Conservation (phyloP, 768 basidiomycete species). For the Trametes coccinea region DNA sequence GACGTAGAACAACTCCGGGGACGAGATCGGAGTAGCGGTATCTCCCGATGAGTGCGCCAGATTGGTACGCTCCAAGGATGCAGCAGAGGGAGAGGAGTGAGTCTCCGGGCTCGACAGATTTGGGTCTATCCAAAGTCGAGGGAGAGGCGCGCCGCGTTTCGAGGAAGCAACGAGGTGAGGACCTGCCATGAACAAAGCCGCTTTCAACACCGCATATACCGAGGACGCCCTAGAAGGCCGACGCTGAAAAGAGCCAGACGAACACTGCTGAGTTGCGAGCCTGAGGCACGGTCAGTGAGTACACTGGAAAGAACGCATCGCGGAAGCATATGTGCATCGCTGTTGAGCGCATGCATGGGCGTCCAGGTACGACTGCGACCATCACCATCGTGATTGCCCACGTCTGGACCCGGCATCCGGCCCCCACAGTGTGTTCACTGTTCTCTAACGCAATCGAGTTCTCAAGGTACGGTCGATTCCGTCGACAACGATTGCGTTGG, state of each 20-base stretch:
- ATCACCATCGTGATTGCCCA: conserved; percentile 23
- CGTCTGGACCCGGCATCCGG: not conserved
- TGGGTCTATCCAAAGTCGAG: conserved; percentile 26
- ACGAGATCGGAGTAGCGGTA: conserved; percentile 15
- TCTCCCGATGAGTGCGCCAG: conserved; percentile 18
- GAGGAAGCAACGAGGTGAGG: conserved; percentile 2
- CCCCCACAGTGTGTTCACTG: too few relatives aligned
- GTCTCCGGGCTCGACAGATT: conserved; percentile 18
- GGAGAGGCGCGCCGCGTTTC: conserved; percentile 20
- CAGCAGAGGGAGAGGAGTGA: conserved; percentile 16
- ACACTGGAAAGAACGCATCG: not conserved
- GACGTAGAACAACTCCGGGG: conserved; percentile 45
- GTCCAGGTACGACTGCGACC: conserved; percentile 9
- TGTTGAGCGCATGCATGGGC: not conserved
- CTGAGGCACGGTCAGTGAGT: conserved; percentile 6
- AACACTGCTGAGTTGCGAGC: not conserved
- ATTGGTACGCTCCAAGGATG: conserved; percentile 16
- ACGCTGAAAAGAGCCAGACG: not conserved
- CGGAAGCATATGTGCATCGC: conserved; percentile 16
- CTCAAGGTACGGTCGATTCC: too few relatives aligned
- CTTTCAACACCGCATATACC: conserved; percentile 7
- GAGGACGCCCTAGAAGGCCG: not conserved
- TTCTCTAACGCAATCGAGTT: too few relatives aligned
- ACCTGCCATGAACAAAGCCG: conserved; percentile 11
- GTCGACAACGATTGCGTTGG: too few relatives aligned